phyloP scores from a whole-genome alignment of 805 yeast species.

The Nakazawaea populi region DNA sequence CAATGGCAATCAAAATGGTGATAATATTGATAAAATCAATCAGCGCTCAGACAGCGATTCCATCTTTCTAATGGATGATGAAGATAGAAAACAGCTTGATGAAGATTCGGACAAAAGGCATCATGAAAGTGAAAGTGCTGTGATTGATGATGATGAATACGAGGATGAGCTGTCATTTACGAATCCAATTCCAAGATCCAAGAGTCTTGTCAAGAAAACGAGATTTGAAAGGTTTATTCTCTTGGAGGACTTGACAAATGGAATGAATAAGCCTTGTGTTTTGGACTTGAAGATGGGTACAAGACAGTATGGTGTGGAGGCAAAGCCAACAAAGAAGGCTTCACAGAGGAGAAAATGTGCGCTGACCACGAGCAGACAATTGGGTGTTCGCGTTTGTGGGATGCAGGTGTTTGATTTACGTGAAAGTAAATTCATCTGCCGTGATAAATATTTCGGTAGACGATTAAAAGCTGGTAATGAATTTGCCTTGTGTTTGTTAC shows the following conservation, averaged over 20 bases:
- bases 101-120: background rate
- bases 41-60: slow-evolving; percentile 24
- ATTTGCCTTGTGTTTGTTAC: slow-evolving; percentile 66
- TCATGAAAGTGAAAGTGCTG: slow-evolving; percentile 12
- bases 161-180: background rate
- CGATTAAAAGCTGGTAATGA: slow-evolving; percentile 62
- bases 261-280: slow-evolving; percentile 82
- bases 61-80: slow-evolving; percentile 42
- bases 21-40: no score
- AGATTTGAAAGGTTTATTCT: slow-evolving; percentile 77
- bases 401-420: slow-evolving; percentile 73
- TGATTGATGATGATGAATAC: slow-evolving; percentile 12
- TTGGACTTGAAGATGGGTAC: slow-evolving; percentile 97
- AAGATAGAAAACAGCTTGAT: slow-evolving; percentile 15
- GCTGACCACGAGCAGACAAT: slow-evolving; percentile 67
- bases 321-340: slow-evolving; percentile 57
- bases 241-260: slow-evolving; percentile 84
- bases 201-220: slow-evolving; percentile 34
- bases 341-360: slow-evolving; percentile 83
- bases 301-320: slow-evolving; percentile 96
- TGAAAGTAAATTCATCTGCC: slow-evolving; percentile 45
- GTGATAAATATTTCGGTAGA: slow-evolving; percentile 93
- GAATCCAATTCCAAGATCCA: background rate
- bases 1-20: no score
- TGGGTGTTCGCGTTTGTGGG: slow-evolving; percentile 95